These are phyloP conservation scores for Xylaria flabelliformis DNA, from an alignment of 495 filamentous ascomycete species.

Conservation along the genomic window DNA sequence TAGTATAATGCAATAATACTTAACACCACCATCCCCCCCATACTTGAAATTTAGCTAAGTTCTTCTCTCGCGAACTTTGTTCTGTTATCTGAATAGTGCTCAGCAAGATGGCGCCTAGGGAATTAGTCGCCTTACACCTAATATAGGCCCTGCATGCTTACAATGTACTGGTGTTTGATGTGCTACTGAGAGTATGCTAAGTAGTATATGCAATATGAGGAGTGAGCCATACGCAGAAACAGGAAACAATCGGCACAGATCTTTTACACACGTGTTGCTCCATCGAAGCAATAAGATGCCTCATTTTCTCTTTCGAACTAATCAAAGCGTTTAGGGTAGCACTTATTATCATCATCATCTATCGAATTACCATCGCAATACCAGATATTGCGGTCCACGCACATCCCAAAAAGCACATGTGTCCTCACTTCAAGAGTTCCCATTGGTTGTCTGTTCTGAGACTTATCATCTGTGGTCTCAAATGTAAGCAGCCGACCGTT, in stretches of 20 bases:
- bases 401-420: neutral
- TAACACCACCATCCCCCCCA: neutral
- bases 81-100: neutral
- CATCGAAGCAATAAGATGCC: neutral
- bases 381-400: neutral
- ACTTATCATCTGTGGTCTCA: conserved; percentile 8
- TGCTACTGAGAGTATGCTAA: neutral
- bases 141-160: neutral
- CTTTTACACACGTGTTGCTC: neutral
- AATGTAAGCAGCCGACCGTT: conserved; percentile 8
- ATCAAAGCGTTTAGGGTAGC: neutral
- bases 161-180: neutral
- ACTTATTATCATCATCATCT: neutral
- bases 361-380: neutral
- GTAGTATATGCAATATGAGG: neutral
- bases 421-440: neutral
- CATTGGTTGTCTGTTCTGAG: neutral
- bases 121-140: neutral
- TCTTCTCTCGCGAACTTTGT: neutral
- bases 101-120: neutral
- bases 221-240: neutral
- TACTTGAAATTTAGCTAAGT: neutral
- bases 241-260: neutral
- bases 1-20: conserved; percentile 29
- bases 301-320: neutral